Percentiles rank a stretch among this genome's conserved stretches.
These are phyloP conservation scores for Ustilago lituana DNA, from an alignment of 1,284 basidiomycete species.

Conservation along the genomic window DNA sequence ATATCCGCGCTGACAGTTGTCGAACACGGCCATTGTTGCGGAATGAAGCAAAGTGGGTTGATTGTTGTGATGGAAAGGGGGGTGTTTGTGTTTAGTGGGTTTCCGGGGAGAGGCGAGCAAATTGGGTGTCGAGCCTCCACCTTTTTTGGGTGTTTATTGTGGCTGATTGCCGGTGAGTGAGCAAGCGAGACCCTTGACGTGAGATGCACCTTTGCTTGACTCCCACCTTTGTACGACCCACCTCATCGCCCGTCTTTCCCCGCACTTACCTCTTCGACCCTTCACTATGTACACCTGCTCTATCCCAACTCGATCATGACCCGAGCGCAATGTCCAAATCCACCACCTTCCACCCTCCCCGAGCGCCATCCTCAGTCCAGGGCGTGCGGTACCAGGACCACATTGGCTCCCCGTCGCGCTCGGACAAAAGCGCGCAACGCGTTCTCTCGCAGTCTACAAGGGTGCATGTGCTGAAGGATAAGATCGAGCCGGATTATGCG, in stretches of 20 bases:
- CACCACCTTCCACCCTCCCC: neutral
- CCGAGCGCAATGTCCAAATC: conserved; percentile 3
- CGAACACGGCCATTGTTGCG: neutral
- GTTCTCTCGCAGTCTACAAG: conserved; percentile 40
- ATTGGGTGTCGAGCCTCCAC: conserved; percentile 2
- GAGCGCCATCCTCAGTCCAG: neutral
- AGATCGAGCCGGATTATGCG: conserved; percentile 8
- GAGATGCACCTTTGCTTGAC: too few species aligned
- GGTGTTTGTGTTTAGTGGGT: neutral
- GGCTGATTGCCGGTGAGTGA: neutral
- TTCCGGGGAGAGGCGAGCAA: too few species aligned
- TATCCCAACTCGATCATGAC: too few species aligned
- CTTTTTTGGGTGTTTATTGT: conserved; percentile 1
- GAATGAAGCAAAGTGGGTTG: neutral
- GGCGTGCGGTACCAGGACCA: conserved; percentile 29
- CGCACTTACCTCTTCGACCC: neutral
- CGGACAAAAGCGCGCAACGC: conserved; percentile 9
- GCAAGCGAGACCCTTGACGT: too few species aligned
- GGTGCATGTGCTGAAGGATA: conserved; percentile 37
- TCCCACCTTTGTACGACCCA: too few species aligned
- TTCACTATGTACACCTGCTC: neutral
- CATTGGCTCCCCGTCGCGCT: conserved; percentile 24
- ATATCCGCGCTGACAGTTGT: too few species aligned
- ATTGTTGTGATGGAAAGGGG: too few species aligned
- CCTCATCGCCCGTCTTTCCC: too few species aligned